phyloP scores from a whole-genome alignment of 768 basidiomycete species.

The Boletus subcaerulescens region DNA sequence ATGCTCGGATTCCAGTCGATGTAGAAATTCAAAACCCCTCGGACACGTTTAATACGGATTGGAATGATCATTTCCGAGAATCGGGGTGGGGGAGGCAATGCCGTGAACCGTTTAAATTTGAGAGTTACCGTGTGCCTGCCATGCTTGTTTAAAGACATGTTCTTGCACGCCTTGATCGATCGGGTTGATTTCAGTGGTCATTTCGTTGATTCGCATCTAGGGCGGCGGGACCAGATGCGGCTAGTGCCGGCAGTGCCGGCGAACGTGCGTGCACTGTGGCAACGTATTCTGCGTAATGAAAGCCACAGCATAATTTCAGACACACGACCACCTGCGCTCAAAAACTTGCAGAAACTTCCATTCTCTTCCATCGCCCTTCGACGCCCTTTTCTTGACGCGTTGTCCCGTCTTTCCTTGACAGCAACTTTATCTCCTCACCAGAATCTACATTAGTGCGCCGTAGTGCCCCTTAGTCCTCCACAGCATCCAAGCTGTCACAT shows the following conservation, averaged over 20 bases:
- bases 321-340: slow-evolving; percentile 34
- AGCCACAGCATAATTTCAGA: slow-evolving; percentile 35
- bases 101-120: slow-evolving; percentile 31
- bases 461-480: slow-evolving; percentile 13
- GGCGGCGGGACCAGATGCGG: slow-evolving; percentile 6
- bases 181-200: slow-evolving; percentile 2
- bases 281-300: slow-evolving; percentile 19
- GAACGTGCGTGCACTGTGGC: slow-evolving; percentile 38
- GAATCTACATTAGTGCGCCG: slow-evolving; percentile 6
- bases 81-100: slow-evolving; percentile 13
- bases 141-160: slow-evolving; percentile 8
- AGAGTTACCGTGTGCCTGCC: slow-evolving; percentile 11
- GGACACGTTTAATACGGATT: neutral
- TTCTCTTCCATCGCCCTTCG: slow-evolving; percentile 9
- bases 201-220: slow-evolving; percentile 24
- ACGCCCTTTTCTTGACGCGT: slow-evolving; percentile 6
- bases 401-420: slow-evolving; percentile 10
- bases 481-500: neutral
- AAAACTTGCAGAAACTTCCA: slow-evolving; percentile 19
- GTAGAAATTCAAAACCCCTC: neutral
- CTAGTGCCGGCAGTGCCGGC: slow-evolving; percentile 28
- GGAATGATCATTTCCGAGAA: slow-evolving; percentile 7
- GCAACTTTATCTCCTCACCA: neutral
- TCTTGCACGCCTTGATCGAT: slow-evolving; percentile 13
- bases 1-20: neutral